phyloP scores from a whole-genome alignment of 1,284 basidiomycete species.

The Peniophora sp. region DNA sequence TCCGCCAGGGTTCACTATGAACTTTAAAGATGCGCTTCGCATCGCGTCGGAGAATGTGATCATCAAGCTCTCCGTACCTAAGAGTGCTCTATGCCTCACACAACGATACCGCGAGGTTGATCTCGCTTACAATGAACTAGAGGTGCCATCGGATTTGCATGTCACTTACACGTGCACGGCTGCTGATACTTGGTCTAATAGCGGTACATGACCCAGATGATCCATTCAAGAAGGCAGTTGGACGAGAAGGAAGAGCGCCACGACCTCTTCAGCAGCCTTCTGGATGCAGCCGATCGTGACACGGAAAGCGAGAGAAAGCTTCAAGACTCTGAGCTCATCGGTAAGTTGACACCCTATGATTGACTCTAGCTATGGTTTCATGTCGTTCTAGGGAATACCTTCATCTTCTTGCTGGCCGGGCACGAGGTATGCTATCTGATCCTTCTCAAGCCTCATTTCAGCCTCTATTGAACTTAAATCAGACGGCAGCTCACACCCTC shows the following conservation, averaged over 20 bases:
- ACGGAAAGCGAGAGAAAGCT: conserved; percentile 19
- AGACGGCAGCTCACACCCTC: conserved; percentile 37
- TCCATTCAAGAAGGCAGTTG: conserved; percentile 28
- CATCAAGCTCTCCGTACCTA: conserved; percentile 31
- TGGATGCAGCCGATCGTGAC: conserved; percentile 32
- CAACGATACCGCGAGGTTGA: conserved; percentile 21
- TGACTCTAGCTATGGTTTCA: no score
- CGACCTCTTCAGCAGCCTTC: conserved; percentile 42
- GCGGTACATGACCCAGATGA: conserved; percentile 45
- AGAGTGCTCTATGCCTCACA: conserved; percentile 29
- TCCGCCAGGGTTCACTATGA: conserved; percentile 9
- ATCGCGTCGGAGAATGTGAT: conserved; percentile 32
- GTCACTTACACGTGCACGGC: not conserved
- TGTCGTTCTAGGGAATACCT: conserved; percentile 31
- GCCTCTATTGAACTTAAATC: conserved; percentile 22
- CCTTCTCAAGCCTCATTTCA: not conserved
- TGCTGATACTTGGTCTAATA: conserved; percentile 11
- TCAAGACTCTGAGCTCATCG: conserved; percentile 33
- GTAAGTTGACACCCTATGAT: no score
- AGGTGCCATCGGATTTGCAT: conserved; percentile 18
- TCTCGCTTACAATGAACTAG: conserved; percentile 34
- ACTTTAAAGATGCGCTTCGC: conserved; percentile 31
- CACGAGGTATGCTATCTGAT: conserved; percentile 35
- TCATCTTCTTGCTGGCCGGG: conserved; percentile 28
- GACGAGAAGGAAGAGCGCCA: conserved; percentile 27